These are phyloP conservation scores for Magnusiomyces sp. DNA, from an alignment of 1,139 yeast genomes.

Conservation along the genomic window DNA sequence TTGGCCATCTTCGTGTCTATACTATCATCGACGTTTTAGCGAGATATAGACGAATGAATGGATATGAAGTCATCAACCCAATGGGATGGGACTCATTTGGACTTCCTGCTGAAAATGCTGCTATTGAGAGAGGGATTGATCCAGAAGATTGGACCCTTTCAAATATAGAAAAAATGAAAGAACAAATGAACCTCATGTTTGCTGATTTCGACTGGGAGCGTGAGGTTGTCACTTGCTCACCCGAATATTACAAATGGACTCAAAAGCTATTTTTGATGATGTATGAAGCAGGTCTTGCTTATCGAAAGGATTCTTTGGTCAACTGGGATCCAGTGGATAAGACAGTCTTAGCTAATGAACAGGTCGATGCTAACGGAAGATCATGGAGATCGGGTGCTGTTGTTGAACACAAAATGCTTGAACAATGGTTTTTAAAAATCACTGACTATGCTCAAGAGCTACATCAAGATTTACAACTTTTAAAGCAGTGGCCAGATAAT, in stretches of 20 bases:
- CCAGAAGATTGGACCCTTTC: constrained; percentile 76
- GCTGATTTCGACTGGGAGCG: constrained; percentile 93
- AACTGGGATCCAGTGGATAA: constrained; percentile 97
- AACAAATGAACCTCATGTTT: constrained; percentile 66
- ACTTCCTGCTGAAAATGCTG: constrained; percentile 96
- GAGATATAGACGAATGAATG: constrained; percentile 67
- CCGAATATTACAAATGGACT: constrained; percentile 88
- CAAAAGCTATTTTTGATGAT: constrained; percentile 73
- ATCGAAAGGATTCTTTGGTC: constrained; percentile 76
- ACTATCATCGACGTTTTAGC: constrained; percentile 82
- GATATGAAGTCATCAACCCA: constrained; percentile 77
- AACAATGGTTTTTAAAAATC: constrained; percentile 90
- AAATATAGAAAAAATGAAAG: constrained; percentile 76
- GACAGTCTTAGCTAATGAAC: constrained; percentile 94
- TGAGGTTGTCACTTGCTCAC: constrained; percentile 79
- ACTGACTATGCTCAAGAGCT: constrained; percentile 69
- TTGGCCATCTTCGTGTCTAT: constrained; percentile 90
- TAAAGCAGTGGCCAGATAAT: constrained; percentile 76
- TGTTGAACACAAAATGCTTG: constrained; percentile 70
- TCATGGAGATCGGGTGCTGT: constrained; percentile 97
- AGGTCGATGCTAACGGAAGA: constrained; percentile 80
- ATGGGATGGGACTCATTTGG: constrained; percentile 99
- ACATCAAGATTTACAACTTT: constrained; percentile 48
- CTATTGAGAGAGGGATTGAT: constrained; percentile 70
- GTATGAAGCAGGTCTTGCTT: constrained; percentile 70